Percentiles rank a stretch among this genome's conserved stretches.
Evolutionary conservation across 179 eudicot species (phyloP).

Genomic region (Beta corolliflora): DNA sequence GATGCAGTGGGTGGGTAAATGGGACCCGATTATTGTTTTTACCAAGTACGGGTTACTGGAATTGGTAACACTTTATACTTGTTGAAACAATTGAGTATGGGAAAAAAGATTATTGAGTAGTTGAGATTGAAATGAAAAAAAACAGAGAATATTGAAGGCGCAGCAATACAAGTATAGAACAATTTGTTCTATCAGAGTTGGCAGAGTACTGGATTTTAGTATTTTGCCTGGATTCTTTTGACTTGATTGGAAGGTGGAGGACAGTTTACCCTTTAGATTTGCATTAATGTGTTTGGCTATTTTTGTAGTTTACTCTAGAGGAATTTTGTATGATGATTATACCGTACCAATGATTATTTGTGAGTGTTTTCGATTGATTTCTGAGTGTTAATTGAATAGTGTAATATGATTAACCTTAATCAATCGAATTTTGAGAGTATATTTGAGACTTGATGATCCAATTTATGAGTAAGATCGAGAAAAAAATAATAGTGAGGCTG

Average conservation of each 20-base stretch:
- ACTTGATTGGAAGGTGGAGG: slow-evolving; percentile 2
- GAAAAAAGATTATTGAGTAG: neutral
- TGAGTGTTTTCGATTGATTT: too few species aligned
- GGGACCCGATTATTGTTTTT: slow-evolving; percentile 13
- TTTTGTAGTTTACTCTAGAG: neutral
- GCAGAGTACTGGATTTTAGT: slow-evolving; percentile 12
- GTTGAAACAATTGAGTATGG: neutral
- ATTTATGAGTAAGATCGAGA: too few species aligned
- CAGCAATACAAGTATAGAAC: neutral
- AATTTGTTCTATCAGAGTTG: neutral
- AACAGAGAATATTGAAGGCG: neutral
- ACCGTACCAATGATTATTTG: too few species aligned
- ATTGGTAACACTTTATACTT: neutral
- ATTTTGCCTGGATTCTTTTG: slow-evolving; percentile 6
- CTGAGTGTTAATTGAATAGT: too few species aligned
- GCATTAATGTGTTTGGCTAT: neutral
- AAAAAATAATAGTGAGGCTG: too few species aligned
- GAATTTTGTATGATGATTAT: neutral
- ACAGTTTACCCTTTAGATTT: neutral
- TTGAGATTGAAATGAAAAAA: neutral
- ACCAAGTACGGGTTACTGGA: neutral
- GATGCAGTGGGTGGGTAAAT: slow-evolving; percentile 18
- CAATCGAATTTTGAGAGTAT: too few species aligned
- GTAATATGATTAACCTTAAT: too few species aligned
- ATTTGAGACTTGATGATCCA: too few species aligned